Evolutionary conservation across 139 green algal species (phyloP).

Genomic region (Closterium sp.): DNA sequence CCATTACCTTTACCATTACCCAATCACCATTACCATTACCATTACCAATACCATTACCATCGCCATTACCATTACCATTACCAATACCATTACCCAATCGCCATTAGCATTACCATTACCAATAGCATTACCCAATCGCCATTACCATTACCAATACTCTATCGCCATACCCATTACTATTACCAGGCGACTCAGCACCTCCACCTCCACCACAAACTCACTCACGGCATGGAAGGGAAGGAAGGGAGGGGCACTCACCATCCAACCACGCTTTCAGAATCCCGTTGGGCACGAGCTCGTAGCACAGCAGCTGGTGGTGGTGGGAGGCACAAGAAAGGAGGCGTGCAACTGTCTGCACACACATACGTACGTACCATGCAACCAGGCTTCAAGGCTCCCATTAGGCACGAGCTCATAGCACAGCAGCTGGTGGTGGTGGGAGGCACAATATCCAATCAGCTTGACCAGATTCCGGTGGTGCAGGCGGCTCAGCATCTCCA

Average conservation of each 20-base stretch:
- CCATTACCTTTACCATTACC: too few relatives aligned
- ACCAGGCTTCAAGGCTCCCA: constrained; percentile 22
- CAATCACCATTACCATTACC: too few relatives aligned
- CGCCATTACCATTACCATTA: too few relatives aligned
- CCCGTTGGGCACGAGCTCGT: constrained; percentile 44
- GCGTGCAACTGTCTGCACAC: too few relatives aligned
- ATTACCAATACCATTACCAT: too few relatives aligned
- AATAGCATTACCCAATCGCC: too few relatives aligned
- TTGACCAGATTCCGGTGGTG: constrained; percentile 48
- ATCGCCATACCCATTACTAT: too few relatives aligned
- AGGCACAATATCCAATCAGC: constrained; percentile 47
- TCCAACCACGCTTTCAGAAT: constrained; percentile 27
- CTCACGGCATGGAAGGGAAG: background rate
- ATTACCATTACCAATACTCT: too few relatives aligned
- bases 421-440: constrained; percentile 30
- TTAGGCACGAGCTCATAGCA: constrained; percentile 50
- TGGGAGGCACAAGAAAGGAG: too few relatives aligned
- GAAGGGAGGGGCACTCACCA: constrained; percentile 3
- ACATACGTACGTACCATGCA: constrained; percentile 30
- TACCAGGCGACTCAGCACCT: constrained; percentile 31
- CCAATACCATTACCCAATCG: too few relatives aligned
- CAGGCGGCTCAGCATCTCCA: constrained; percentile 52
- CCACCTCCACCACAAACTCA: constrained; percentile 45
- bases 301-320: constrained; percentile 50
- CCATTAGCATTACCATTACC: too few relatives aligned